Conservation (phyloP, 345 rosid genomes). For the rapeseed (Brassica napus) region DNA sequence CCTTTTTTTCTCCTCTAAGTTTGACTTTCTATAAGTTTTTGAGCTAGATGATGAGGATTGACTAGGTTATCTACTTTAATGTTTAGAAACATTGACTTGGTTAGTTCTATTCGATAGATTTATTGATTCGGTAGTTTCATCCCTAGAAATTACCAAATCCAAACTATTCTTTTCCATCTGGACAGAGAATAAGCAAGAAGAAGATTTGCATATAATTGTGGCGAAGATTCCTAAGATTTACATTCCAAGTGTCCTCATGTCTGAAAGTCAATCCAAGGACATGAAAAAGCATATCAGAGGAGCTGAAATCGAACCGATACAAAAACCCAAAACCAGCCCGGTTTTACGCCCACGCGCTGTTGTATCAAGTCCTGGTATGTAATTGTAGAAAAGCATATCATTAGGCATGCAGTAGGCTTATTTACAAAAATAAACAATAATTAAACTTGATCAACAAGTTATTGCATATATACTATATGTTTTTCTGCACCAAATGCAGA, state of each 20-base stretch:
- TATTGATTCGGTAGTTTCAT: neutral
- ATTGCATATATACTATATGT: too few relatives aligned
- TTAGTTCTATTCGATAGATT: neutral
- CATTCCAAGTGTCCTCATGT: conserved; percentile 31
- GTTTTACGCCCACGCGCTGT: conserved; percentile 38
- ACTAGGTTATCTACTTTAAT: neutral
- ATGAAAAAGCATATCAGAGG: neutral
- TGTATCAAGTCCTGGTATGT: conserved; percentile 39
- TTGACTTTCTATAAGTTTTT: neutral
- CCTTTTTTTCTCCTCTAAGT: neutral
- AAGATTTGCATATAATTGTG: conserved; percentile 24
- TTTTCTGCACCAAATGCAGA: too few relatives aligned
- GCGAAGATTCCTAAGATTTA: conserved; percentile 39
- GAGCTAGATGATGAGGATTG: neutral
- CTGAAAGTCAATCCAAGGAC: neutral
- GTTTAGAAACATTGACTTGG: conserved; percentile 7
- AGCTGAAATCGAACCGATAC: conserved; percentile 1
- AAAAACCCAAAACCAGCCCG: conserved; percentile 24
- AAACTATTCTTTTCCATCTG: neutral
- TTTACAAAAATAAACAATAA: too few relatives aligned
- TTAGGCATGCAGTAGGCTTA: too few relatives aligned
- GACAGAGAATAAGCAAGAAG: conserved; percentile 28
- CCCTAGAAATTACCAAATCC: neutral
- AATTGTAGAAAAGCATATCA: neutral
- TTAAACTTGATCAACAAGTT: too few relatives aligned